These are phyloP conservation scores for Closterium sp. DNA, from an alignment of 139 green algal genomes.

Conservation along the genomic window DNA sequence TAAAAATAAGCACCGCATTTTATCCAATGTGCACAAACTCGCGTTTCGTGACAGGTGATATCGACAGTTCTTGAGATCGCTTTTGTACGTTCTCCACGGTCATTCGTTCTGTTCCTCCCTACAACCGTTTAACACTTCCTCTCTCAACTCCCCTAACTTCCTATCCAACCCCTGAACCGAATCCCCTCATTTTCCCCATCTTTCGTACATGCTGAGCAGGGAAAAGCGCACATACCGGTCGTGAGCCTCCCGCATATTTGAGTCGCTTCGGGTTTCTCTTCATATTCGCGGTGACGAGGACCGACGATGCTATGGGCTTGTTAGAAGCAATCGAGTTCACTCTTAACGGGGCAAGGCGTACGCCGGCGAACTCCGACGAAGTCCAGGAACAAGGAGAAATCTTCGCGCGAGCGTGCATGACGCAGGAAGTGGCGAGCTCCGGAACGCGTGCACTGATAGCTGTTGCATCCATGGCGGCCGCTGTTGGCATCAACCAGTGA, in stretches of 20 bases:
- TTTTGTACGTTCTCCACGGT: background rate
- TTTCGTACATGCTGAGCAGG: background rate
- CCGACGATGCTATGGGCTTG: background rate
- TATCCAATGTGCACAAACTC: too few species aligned
- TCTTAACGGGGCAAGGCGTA: background rate
- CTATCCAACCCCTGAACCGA: background rate
- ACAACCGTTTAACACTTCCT: background rate
- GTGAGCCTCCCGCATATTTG: constrained; percentile 22
- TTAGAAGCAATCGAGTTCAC: background rate
- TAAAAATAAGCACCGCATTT: too few species aligned
- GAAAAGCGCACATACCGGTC: background rate
- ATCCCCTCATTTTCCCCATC: background rate
- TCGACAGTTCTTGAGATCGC: too few species aligned
- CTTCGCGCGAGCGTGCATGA: background rate
- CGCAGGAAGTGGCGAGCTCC: background rate
- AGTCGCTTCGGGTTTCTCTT: constrained; percentile 35
- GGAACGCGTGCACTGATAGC: background rate
- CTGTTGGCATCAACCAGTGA: background rate
- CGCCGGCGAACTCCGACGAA: background rate
- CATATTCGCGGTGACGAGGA: background rate
- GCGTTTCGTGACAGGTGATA: too few species aligned
- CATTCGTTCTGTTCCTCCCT: background rate
- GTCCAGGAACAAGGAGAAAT: background rate
- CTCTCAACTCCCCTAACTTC: background rate
- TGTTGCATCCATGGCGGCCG: background rate